Conservation (phyloP, 352 stramenopile genomes). For the Pythium chondricola region DNA sequence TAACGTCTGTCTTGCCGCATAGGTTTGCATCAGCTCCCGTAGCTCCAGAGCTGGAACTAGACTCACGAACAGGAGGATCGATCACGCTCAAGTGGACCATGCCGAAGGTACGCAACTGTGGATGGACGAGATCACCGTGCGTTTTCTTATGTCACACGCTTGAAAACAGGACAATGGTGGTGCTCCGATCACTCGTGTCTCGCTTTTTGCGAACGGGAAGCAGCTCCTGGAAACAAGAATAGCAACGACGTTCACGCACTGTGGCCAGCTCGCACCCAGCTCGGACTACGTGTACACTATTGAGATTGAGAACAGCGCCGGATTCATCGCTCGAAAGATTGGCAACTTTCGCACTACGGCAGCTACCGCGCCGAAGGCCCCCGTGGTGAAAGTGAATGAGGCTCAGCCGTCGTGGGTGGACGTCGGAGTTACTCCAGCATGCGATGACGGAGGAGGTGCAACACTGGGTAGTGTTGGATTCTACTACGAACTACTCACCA, state of each 20-base stretch:
- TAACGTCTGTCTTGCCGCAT: not conserved
- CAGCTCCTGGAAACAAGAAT: constrained; percentile 19
- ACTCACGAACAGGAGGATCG: constrained; percentile 21
- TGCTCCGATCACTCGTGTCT: constrained; percentile 26
- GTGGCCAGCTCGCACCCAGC: constrained; percentile 13
- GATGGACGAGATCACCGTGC: too few relatives aligned
- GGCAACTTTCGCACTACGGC: constrained; percentile 22
- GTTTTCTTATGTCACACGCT: too few relatives aligned
- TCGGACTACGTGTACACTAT: constrained; percentile 34
- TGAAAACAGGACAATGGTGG: constrained; percentile 52
- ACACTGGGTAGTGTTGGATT: not conserved
- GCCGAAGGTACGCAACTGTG: constrained; percentile 20
- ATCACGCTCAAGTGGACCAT: constrained; percentile 30
- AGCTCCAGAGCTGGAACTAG: constrained; percentile 18
- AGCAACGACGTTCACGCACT: constrained; percentile 29
- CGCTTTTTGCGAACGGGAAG: constrained; percentile 24
- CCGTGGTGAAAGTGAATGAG: constrained; percentile 10
- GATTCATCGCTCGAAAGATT: constrained; percentile 17
- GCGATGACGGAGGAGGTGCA: constrained; percentile 26
- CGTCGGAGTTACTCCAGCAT: constrained; percentile 20
- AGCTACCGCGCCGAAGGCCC: constrained; percentile 5
- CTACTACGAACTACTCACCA: constrained; percentile 17
- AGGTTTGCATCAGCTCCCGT: constrained; percentile 23
- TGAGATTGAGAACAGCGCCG: constrained; percentile 37
- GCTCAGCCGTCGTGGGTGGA: constrained; percentile 7